Percentiles rank a stretch among this genome's conserved stretches.
Evolutionary conservation across 306 rosid species (phyloP).

Genomic region (Cicer chorassanicum): DNA sequence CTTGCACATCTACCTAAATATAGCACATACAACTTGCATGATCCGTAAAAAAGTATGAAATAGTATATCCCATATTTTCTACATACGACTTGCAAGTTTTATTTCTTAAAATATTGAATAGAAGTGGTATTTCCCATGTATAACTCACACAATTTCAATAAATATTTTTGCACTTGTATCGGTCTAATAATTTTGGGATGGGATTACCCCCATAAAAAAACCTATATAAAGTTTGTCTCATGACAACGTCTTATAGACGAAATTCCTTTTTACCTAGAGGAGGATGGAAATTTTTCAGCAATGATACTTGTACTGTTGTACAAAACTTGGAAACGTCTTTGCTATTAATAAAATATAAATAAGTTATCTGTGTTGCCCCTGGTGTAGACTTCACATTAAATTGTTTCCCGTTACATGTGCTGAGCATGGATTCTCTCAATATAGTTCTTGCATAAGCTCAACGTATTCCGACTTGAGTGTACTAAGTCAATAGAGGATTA

Average conservation of each 20-base stretch:
- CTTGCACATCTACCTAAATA: not conserved
- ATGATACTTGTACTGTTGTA: not conserved
- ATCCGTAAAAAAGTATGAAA: not conserved
- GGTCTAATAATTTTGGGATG: not conserved
- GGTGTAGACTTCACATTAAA: not conserved
- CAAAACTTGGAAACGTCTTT: not conserved
- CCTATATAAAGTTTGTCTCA: not conserved
- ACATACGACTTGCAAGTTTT: not conserved
- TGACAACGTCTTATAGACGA: not conserved
- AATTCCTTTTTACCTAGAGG: not conserved
- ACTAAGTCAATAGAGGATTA: not conserved
- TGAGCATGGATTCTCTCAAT: not conserved
- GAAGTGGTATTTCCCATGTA: not conserved
- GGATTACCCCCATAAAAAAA: not conserved
- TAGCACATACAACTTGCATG: not conserved
- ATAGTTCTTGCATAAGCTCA: not conserved
- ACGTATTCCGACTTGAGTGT: not conserved
- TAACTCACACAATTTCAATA: not conserved
- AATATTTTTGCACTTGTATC: not conserved
- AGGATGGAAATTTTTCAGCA: not conserved
- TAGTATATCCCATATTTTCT: not conserved
- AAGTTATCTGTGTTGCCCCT: not conserved
- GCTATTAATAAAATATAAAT: not conserved
- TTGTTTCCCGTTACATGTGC: not conserved
- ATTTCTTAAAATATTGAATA: slow-evolving; percentile 1